Conservation (phyloP, 441 rosid species). For the Hura crepitans region DNA sequence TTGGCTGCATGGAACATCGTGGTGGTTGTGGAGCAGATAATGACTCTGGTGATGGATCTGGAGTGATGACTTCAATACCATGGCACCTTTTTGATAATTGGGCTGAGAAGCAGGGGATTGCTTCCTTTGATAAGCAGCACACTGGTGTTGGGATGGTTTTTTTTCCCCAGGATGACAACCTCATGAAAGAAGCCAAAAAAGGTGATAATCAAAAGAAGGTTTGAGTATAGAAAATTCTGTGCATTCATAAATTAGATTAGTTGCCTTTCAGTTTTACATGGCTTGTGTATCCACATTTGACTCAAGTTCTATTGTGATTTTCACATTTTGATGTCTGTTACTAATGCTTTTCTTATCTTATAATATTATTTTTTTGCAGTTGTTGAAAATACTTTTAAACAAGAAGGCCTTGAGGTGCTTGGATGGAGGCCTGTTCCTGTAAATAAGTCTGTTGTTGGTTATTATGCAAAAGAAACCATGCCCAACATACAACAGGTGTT, state of each 20-base stretch:
- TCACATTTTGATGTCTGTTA: background rate
- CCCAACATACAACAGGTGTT: slow-evolving; percentile 92
- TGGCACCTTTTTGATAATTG: slow-evolving; percentile 88
- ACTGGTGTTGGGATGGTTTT: slow-evolving; percentile 98
- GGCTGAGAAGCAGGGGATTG: slow-evolving; percentile 73
- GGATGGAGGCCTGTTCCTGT: slow-evolving; percentile 99
- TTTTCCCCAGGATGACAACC: slow-evolving; percentile 67
- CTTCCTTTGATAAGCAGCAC: slow-evolving; percentile 73
- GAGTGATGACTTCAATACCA: slow-evolving; percentile 95
- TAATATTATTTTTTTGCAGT: slow-evolving; percentile 45
- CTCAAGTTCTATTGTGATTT: background rate
- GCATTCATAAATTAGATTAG: slow-evolving; percentile 6
- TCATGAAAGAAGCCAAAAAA: slow-evolving; percentile 66
- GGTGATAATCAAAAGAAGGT: slow-evolving; percentile 42
- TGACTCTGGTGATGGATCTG: slow-evolving; percentile 98
- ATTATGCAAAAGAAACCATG: slow-evolving; percentile 89
- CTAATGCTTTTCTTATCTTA: slow-evolving; percentile 9
- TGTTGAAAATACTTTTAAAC: slow-evolving; percentile 67
- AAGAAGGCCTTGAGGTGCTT: slow-evolving; percentile 95
- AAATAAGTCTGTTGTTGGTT: slow-evolving; percentile 80
- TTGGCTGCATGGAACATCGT: slow-evolving; percentile 99
- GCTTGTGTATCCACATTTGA: background rate
- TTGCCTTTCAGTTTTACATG: background rate
- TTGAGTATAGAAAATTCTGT: slow-evolving; percentile 10
- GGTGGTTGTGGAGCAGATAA: slow-evolving; percentile 99